These are phyloP conservation scores for Ogataea populi-albae DNA, from an alignment of 805 yeast genomes.

Conservation along the genomic window DNA sequence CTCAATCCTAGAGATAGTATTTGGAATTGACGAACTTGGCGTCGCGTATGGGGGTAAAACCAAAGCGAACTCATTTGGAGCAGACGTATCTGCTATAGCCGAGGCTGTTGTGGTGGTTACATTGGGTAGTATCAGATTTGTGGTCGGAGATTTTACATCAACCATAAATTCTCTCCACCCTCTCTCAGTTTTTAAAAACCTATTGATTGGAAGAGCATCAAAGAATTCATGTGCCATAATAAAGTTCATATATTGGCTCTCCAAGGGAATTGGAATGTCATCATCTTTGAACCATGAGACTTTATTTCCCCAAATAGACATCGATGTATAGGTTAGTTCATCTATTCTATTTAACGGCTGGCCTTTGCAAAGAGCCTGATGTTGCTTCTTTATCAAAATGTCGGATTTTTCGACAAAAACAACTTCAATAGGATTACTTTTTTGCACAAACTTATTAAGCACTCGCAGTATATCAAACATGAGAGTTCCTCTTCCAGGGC, in stretches of 20 bases:
- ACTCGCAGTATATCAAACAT: conserved; percentile 59
- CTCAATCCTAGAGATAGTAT: conserved; percentile 46
- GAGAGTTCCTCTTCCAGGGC: conserved; percentile 83
- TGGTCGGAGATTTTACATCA: conserved; percentile 39
- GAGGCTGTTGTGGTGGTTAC: conserved; percentile 15
- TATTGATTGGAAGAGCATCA: conserved; percentile 79
- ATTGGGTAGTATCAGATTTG: conserved; percentile 19
- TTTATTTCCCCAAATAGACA: conserved; percentile 49
- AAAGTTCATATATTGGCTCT: conserved; percentile 45
- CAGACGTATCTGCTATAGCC: conserved; percentile 2
- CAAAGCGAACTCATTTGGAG: conserved; percentile 46
- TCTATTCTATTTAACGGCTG: conserved; percentile 20
- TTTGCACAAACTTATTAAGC: conserved; percentile 39
- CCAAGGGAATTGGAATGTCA: conserved; percentile 42
- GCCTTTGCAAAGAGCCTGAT: conserved; percentile 42
- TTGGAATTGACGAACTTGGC: conserved; percentile 58
- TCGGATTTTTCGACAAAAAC: conserved; percentile 71
- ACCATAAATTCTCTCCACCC: conserved; percentile 84
- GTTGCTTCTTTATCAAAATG: conserved; percentile 57
- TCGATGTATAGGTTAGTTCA: conserved; percentile 36
- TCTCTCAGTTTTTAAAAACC: conserved; percentile 55
- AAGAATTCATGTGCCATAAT: conserved; percentile 83
- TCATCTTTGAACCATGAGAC: conserved; percentile 57
- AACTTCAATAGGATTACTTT: conserved; percentile 40
- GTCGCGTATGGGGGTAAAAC: conserved; percentile 59